phyloP scores from a whole-genome alignment of 768 basidiomycete species.

The Mycena maculata region DNA sequence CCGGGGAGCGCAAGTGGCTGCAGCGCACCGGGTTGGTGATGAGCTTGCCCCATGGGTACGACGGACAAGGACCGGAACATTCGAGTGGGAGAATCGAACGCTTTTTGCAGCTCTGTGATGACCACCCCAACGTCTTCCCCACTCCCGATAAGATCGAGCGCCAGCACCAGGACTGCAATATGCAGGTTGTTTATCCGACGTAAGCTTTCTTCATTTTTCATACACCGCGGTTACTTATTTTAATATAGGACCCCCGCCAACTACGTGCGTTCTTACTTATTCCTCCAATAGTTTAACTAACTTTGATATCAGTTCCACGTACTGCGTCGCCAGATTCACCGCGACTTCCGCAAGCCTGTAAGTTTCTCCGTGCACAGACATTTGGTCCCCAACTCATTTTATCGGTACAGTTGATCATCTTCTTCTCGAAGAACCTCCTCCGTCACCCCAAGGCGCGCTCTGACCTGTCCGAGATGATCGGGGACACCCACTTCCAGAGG shows the following conservation, averaged over 20 bases:
- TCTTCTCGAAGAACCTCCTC: conserved; percentile 97
- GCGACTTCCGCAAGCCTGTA: conserved; percentile 98
- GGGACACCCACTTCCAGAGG: conserved; percentile 91
- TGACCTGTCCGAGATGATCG: conserved; percentile 86
- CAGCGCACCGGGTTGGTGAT: conserved; percentile 93
- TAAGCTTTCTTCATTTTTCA: conserved; percentile 51
- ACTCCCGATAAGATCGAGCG: conserved; percentile 89
- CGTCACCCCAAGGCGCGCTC: conserved; percentile 96
- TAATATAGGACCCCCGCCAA: conserved; percentile 86
- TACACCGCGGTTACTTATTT: neutral
- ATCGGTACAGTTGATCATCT: conserved; percentile 78
- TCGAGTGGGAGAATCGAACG: conserved; percentile 95
- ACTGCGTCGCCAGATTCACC: conserved; percentile 94
- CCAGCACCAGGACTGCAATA: conserved; percentile 99
- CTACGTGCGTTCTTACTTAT: conserved; percentile 65
- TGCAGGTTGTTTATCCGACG: conserved; percentile 99
- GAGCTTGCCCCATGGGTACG: conserved; percentile 94
- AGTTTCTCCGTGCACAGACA: conserved; percentile 36
- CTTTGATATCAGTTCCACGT: conserved; percentile 81
- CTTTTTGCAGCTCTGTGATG: conserved; percentile 97
- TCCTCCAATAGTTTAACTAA: neutral
- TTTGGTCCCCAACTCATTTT: conserved; percentile 1
- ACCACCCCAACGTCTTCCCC: conserved; percentile 93
- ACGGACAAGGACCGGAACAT: conserved; percentile 98
- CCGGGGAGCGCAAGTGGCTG: conserved; percentile 97